phyloP scores from a whole-genome alignment of 345 rosid genomes.

The Eucalyptus rudis region DNA sequence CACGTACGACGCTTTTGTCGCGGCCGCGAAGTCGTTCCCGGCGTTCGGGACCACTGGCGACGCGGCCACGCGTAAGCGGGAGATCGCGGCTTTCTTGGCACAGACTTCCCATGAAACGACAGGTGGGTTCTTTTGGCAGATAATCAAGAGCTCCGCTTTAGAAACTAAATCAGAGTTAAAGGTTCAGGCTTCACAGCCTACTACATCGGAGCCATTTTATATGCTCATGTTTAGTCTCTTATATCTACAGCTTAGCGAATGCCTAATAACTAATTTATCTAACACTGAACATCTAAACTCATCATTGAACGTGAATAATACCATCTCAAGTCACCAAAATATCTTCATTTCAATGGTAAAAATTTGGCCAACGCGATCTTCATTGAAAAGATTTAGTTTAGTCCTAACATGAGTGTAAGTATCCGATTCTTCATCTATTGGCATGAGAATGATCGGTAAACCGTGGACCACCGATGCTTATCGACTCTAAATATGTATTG shows the following conservation, averaged over 20 bases:
- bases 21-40: slow-evolving; percentile 36
- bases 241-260: not conserved
- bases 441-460: not conserved
- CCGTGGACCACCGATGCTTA: not conserved
- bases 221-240: not conserved
- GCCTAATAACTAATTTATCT: not conserved
- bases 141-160: not conserved
- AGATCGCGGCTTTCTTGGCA: slow-evolving; percentile 56
- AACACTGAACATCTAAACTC: not conserved
- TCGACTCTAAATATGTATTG: not conserved
- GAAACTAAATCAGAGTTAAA: not conserved
- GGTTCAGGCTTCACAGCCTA: not conserved
- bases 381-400: not conserved
- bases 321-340: not conserved
- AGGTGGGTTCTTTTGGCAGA: not conserved
- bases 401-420: not conserved
- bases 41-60: slow-evolving; percentile 33
- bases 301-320: not conserved
- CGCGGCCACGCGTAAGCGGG: slow-evolving; percentile 18
- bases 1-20: slow-evolving; percentile 49
- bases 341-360: not conserved
- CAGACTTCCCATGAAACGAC: slow-evolving; percentile 67
- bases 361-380: not conserved
- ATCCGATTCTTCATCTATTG: not conserved
- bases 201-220: not conserved